A percentile compares a stretch with the other conserved stretches of the same genome.
Conservation (phyloP, 345 rosid species). For the Populus tremula region DNA sequence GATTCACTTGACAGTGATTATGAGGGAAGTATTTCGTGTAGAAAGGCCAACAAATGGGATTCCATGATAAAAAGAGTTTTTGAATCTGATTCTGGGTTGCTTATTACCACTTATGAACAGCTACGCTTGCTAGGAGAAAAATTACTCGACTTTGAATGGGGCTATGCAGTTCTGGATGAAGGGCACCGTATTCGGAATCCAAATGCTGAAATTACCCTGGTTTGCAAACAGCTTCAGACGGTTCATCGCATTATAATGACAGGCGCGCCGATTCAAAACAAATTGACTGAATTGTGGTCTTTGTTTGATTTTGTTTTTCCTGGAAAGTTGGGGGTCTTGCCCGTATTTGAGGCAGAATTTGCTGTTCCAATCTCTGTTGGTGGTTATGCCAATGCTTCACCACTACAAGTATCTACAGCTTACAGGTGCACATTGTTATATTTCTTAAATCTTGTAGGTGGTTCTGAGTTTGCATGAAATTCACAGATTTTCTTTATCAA, state of each 20-base stretch:
- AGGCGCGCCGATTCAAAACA: conserved; percentile 97
- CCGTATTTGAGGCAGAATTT: conserved; percentile 96
- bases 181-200: conserved; percentile 98
- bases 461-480: neutral
- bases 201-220: conserved; percentile 82
- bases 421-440: conserved; percentile 52
- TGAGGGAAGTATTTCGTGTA: conserved; percentile 41
- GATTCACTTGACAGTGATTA: conserved; percentile 59
- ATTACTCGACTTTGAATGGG: conserved; percentile 89
- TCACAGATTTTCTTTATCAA: neutral
- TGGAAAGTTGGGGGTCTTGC: conserved; percentile 91
- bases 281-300: conserved; percentile 88
- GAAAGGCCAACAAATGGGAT: conserved; percentile 70
- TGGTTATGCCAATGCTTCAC: conserved; percentile 98
- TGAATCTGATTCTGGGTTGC: conserved; percentile 73
- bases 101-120: conserved; percentile 93
- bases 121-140: conserved; percentile 78
- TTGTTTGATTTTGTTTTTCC: conserved; percentile 98
- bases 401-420: conserved; percentile 96
- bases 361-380: conserved; percentile 93
- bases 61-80: conserved; percentile 74
- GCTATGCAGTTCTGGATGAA: conserved; percentile 91
- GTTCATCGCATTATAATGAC: conserved; percentile 94
- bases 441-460: conserved; percentile 17
- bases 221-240: conserved; percentile 95